Evolutionary conservation across 2,329 filamentous ascomycete genomes (phyloP), one percentile per base, ranked within the genome.

Genomic region (Basipetospora sp.): DNA sequence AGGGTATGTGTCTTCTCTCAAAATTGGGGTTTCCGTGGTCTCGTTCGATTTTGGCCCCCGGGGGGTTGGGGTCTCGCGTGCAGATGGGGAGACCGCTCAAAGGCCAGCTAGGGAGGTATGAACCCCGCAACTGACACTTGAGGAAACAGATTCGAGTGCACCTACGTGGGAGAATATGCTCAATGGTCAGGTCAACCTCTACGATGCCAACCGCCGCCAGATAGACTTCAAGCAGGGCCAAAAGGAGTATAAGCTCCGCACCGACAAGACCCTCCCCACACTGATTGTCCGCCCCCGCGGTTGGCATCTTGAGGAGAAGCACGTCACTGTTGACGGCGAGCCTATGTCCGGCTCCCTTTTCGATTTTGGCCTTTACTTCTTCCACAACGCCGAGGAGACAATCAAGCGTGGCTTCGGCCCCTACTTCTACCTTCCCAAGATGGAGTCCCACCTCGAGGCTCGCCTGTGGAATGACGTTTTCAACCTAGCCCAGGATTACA

Each of bases 131-230:
- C 35, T 37, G 14, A 43, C 44, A 35, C 34, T 20, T n/a, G n/a
- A n/a, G 8, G 16, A 30, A 11, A 22, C 50, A 94, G 87, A 96
- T 60, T 94, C 90, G 5, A 90, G 73, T 53, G 87, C 90, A 17
- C 90, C 90, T 17, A 94, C 90, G 31, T 98, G 90, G 90, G 86
- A 94, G 48, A 96, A 96, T 67, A 96, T 96, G 87, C 80, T 96
- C 67, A 93, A 90, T 50, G 90, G 90, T 45, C 90, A 98, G 63
- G 78, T 94, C 48, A 98, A 96, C 67, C 74, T 98, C 41, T 92
- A 94, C 67, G 90, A 96, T 53, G 90, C 87, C 48, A 86, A 93
- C 55, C 83, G 90, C 53, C 79, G 76, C 49, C 82, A 94, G 63
- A 77, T 96, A 50, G 88, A 96, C 66, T 96, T 96, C 71, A 92